These are phyloP conservation scores for Colletotrichum liaoningense DNA, from an alignment of 2,329 filamentous ascomycete species.

Conservation along the genomic window DNA sequence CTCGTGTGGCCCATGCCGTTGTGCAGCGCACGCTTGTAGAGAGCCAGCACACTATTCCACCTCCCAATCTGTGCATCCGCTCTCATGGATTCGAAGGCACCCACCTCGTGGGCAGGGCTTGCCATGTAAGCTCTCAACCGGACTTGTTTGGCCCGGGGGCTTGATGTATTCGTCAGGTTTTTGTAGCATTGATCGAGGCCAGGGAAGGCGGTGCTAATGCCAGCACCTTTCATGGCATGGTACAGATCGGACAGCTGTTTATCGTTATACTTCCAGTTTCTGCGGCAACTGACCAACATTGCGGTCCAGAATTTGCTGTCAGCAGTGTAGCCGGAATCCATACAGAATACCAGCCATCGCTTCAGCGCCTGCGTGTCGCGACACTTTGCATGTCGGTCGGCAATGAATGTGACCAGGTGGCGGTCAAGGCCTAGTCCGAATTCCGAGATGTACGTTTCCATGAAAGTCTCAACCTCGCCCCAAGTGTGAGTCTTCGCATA, in stretches of 20 bases:
- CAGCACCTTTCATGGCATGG: slow-evolving; percentile 41
- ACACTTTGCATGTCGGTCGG: slow-evolving; percentile 54
- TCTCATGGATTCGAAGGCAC: slow-evolving; percentile 54
- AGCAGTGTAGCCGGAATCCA: slow-evolving; percentile 47
- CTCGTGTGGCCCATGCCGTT: slow-evolving; percentile 50
- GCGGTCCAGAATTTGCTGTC: slow-evolving; percentile 52
- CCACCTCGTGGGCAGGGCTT: slow-evolving; percentile 43
- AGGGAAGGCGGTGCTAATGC: slow-evolving; percentile 39
- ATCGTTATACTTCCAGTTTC: slow-evolving; percentile 51
- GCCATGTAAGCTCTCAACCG: slow-evolving; percentile 31
- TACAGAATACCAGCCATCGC: slow-evolving; percentile 54
- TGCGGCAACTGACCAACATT: slow-evolving; percentile 51
- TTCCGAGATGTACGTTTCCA: slow-evolving; percentile 48
- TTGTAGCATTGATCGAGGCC: slow-evolving; percentile 29
- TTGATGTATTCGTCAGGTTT: background rate
- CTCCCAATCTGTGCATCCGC: slow-evolving; percentile 47
- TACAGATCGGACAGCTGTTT: slow-evolving; percentile 48
- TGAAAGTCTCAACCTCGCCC: slow-evolving; percentile 52
- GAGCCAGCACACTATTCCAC: slow-evolving; percentile 46
- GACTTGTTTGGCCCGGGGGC: slow-evolving; percentile 34
- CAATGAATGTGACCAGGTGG: slow-evolving; percentile 54
- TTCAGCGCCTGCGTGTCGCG: slow-evolving; percentile 52
- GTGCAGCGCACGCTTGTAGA: slow-evolving; percentile 51
- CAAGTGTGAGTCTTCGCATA: slow-evolving; percentile 52
- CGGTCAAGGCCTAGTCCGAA: slow-evolving; percentile 49